Conservation (phyloP, 768 basidiomycete genomes). For the Termitomyces sp. region DNA sequence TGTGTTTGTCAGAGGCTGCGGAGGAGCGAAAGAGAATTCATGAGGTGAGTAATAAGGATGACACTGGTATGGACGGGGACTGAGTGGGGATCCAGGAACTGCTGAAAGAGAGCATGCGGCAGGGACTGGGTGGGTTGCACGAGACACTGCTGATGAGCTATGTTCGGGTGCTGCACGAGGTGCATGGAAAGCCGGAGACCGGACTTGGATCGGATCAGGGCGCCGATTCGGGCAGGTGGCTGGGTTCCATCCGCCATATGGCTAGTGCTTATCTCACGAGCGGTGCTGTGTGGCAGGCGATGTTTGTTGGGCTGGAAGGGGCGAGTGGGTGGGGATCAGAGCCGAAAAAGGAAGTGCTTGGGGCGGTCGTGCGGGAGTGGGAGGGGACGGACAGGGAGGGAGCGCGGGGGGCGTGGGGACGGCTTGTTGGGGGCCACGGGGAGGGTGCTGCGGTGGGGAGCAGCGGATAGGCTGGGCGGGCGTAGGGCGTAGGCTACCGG, state of each 20-base stretch:
- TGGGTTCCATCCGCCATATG: conserved; percentile 38
- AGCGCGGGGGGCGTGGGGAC: not conserved
- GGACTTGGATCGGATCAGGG: conserved; percentile 31
- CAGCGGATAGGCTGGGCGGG: no score
- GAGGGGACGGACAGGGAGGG: not conserved
- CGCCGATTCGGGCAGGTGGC: conserved; percentile 21
- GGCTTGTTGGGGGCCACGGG: no score
- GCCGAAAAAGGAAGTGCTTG: not conserved
- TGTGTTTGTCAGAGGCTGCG: conserved; percentile 26
- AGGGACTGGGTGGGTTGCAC: conserved; percentile 40
- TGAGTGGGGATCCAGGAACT: conserved; percentile 32
- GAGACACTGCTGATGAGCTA: conserved; percentile 48
- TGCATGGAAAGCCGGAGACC: conserved; percentile 13
- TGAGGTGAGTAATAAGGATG: conserved; percentile 29
- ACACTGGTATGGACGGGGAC: conserved; percentile 1
- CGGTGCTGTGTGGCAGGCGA: conserved; percentile 40
- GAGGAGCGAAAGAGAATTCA: conserved; percentile 24
- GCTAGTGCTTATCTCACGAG: conserved; percentile 41
- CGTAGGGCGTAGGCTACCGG: no score
- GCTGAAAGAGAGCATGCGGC: conserved; percentile 47
- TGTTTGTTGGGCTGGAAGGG: conserved; percentile 33
- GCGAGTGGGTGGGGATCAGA: conserved; percentile 9
- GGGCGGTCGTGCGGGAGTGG: not conserved
- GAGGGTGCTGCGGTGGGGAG: no score
- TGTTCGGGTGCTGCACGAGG: conserved; percentile 32